Base-by-base conservation (phyloP, 202 grass and related monocot species). In the Elaeis oleifera region DNA sequence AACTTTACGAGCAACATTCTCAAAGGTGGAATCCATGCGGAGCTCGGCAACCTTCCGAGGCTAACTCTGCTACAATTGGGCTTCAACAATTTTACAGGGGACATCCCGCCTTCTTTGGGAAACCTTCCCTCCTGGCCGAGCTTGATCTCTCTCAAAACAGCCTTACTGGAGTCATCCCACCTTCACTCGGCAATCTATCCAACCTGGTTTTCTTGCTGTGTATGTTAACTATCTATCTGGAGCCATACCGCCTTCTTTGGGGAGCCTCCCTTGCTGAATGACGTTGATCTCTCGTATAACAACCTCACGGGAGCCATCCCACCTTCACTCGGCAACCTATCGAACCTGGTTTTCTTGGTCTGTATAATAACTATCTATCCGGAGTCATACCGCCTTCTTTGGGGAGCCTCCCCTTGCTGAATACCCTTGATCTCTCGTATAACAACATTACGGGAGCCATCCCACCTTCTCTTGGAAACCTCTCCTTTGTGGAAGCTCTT, bases 371-470 rank as follows among this genome's bases (percentile, higher is more conserved):
- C 29, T 1, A 32, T 32, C 29, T 32, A 32, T 32, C 29, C 5
- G 75, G 71, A 58, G 6, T 1, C 2, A 87, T 87, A 4, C 79
- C 62, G 20, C 20, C 53, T 3, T 71, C 56, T 0, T 29, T 76
- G 16, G 78, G 50, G 6, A 73, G 24, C 5, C 60, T 77, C 1
- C 5, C 20, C n/a, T 19, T 20, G 1, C 69, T 86, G 15, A 27
- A 74, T 16, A 49, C 23, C 16, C 58, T 84, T 18, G 48, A 23
- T 4, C 74, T 89, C 49, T 50, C 48, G 0, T 21, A 3, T 3
- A 89, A 84, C 50, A 64, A 16, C 5, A 20, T 89, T 48, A 5
- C 36, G 69, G 85, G 80, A 59, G 67, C 20, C 28, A 74, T 88
- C 49, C 83, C 83, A 26, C 17, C 58, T 21, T 82, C 71, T 3